These are phyloP conservation scores for Elsinoe arachidis DNA, from an alignment of 2,329 filamentous ascomycete genomes.

Conservation along the genomic window DNA sequence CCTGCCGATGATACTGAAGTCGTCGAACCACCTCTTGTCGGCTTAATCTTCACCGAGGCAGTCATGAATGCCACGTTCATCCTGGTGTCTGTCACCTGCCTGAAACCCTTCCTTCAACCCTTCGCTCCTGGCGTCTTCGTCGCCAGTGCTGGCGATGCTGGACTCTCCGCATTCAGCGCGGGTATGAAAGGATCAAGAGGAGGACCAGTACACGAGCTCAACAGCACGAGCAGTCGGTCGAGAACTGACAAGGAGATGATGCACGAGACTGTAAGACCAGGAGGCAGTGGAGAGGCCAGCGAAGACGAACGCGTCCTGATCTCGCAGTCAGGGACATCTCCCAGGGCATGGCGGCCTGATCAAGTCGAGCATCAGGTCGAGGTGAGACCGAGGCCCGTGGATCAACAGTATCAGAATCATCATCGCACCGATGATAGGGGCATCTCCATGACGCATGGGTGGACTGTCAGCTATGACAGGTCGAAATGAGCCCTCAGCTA, in stretches of 20 bases:
- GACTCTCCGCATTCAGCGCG: not conserved
- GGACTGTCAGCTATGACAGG: conserved; percentile 2
- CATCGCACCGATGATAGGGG: not conserved
- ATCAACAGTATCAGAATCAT: not conserved
- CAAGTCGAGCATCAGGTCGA: not conserved
- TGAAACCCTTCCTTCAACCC: conserved; percentile 12
- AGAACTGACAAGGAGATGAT: not conserved
- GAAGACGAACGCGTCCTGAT: not conserved
- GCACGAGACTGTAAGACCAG: not conserved
- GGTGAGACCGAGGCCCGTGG: not conserved
- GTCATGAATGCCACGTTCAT: conserved; percentile 7
- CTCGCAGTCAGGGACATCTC: not conserved
- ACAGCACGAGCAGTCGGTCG: not conserved
- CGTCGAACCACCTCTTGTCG: not conserved
- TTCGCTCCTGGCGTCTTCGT: conserved; percentile 10
- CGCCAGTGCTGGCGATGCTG: not conserved
- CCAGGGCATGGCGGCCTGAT: not conserved
- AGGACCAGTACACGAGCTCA: not conserved
- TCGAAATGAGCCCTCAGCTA: not conserved
- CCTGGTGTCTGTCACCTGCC: conserved; percentile 10
- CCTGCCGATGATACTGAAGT: not conserved
- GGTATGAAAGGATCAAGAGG: not conserved
- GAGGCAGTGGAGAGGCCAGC: not conserved
- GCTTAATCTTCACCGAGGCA: conserved; percentile 10
- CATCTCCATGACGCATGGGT: not conserved